Evolutionary conservation across 257 asterid species (phyloP).

Genomic region (Solanum neorickii): DNA sequence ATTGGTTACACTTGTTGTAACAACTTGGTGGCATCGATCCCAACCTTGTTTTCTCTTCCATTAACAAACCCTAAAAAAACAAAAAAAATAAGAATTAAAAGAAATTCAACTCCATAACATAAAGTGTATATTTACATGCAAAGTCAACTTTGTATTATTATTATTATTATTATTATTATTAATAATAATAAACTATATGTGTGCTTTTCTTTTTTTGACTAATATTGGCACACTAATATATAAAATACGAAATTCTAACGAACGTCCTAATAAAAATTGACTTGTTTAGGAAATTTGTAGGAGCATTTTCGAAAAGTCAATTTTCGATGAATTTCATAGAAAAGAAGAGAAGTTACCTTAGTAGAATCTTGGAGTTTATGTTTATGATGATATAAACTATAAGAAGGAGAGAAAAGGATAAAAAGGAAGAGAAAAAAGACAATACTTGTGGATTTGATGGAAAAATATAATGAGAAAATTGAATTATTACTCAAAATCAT

Average conservation of each 20-base stretch:
- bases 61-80: conserved; percentile 35
- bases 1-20: conserved; percentile 83
- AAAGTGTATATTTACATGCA: not conserved
- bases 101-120: not conserved
- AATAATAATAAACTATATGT: not conserved
- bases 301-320: not conserved
- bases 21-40: conserved; percentile 99
- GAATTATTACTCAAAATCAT: not conserved
- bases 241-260: not conserved
- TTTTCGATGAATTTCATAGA: not conserved
- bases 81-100: not conserved
- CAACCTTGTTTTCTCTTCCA: conserved; percentile 65
- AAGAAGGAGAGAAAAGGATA: conserved; percentile 1
- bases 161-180: not conserved
- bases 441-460: not conserved
- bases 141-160: not conserved
- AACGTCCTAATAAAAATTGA: not conserved
- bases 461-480: not conserved
- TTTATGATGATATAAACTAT: conserved; percentile 12
- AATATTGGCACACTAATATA: not conserved
- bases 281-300: not conserved
- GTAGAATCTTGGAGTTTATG: conserved; percentile 10
- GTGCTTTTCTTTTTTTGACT: no score
- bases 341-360: not conserved
- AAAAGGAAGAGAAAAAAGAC: not conserved